Conservation (phyloP, 345 rosid species). For the Lepidium sativum region DNA sequence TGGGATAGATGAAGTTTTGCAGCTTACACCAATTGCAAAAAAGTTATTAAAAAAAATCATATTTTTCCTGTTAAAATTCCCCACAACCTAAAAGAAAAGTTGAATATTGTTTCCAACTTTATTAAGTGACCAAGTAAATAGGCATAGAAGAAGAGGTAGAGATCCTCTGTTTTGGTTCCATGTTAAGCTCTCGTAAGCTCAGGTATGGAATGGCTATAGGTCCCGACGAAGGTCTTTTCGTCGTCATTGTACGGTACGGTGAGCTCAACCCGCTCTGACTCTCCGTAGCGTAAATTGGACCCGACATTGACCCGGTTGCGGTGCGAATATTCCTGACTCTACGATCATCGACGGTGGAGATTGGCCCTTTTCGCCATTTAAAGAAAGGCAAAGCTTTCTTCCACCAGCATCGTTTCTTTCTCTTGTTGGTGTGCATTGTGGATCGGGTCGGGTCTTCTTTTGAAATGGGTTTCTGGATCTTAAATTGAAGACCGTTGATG, state of each 20-base stretch:
- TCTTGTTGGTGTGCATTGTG: constrained; percentile 32
- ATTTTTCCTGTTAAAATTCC: background rate
- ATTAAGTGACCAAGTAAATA: constrained; percentile 56
- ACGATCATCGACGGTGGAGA: constrained; percentile 15
- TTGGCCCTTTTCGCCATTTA: constrained; percentile 49
- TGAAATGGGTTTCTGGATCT: constrained; percentile 81
- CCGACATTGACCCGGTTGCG: constrained; percentile 30
- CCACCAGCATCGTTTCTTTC: constrained; percentile 83
- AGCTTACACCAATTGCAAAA: constrained; percentile 15
- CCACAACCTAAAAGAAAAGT: background rate
- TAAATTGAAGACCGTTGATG: constrained; percentile 55
- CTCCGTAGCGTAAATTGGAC: constrained; percentile 70
- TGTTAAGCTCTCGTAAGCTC: constrained; percentile 68
- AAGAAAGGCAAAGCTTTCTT: constrained; percentile 58
- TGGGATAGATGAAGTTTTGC: constrained; percentile 9
- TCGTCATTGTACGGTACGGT: constrained; percentile 42
- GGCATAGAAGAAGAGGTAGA: constrained; percentile 47
- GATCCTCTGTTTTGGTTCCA: constrained; percentile 52
- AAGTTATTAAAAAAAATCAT: background rate
- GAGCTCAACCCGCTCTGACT: constrained; percentile 56
- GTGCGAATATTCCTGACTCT: constrained; percentile 39
- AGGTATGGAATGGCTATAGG: constrained; percentile 59
- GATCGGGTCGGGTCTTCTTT: constrained; percentile 50
- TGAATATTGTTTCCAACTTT: background rate
- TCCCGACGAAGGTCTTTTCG: constrained; percentile 49